phyloP scores from a whole-genome alignment of 148 eudicot species.

The Vaccinium corymbosum region DNA sequence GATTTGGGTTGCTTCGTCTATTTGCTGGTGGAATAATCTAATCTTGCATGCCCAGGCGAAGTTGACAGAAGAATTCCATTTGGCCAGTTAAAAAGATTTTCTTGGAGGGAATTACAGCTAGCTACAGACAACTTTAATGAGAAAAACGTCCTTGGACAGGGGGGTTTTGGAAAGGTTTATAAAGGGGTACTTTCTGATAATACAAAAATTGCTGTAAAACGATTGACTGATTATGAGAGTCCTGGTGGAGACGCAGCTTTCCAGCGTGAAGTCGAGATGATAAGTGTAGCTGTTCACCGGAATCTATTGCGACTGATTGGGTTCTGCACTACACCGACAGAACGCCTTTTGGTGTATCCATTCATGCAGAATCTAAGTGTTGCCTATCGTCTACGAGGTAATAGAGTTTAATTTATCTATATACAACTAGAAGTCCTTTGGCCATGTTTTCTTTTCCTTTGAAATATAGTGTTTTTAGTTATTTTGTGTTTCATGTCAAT shows the following conservation, averaged over 20 bases:
- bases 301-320: slow-evolving; percentile 86
- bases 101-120: slow-evolving; percentile 88
- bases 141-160: slow-evolving; percentile 94
- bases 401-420: neutral
- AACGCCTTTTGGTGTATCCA: slow-evolving; percentile 95
- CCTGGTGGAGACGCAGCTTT: slow-evolving; percentile 96
- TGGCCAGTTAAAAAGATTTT: slow-evolving; percentile 89
- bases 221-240: slow-evolving; percentile 77
- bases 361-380: slow-evolving; percentile 95
- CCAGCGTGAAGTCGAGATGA: slow-evolving; percentile 98
- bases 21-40: slow-evolving; percentile 9
- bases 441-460: neutral
- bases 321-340: slow-evolving; percentile 96
- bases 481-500: neutral
- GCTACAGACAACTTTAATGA: slow-evolving; percentile 93
- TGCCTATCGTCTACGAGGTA: slow-evolving; percentile 91
- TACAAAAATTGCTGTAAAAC: slow-evolving; percentile 88
- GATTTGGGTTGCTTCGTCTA: neutral
- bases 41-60: slow-evolving; percentile 57
- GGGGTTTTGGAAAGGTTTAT: slow-evolving; percentile 97
- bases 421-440: neutral
- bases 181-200: slow-evolving; percentile 77
- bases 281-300: slow-evolving; percentile 94
- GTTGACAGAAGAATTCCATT: slow-evolving; percentile 82
- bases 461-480: neutral